Base-by-base conservation (phyloP, 1,139 yeast genomes). In the Suhomyces choctaworum region DNA sequence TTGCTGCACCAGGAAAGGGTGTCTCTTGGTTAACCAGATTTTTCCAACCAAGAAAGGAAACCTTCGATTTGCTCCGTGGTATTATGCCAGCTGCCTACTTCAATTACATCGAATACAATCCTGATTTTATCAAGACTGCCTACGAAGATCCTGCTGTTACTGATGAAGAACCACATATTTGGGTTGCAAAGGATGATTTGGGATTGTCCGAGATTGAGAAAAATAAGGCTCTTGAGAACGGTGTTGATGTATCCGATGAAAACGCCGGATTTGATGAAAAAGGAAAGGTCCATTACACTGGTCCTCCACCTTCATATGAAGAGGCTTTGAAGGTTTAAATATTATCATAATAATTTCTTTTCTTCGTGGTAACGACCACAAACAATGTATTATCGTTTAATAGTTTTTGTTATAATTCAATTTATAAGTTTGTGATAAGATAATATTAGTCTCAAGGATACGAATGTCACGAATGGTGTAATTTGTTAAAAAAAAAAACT, bases 161-260 rank as follows among this genome's bases (percentile, higher is more conserved):
- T 16, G 82, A 78, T 28, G 71, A 68, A 21, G 80, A 75, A 46
- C 87, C 88, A 11, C 75, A 75, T 29, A 68, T 82, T 34, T 84
- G 94, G 94, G 66, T 82, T 44, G 79, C 84, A 27, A 69, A 62
- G 42, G 94, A 84, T 58, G 73, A 77, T 17, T 64, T 82, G 76
- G 92, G 92, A 14, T 70, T 84, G 29, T 76, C 87, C 4, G 73
- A 70, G 37, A 70, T 73, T 40, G 81, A 79, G 54, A 79, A 80
- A 51, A 68, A 66, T 30, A 73, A 76, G 48, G 76, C 87, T n/a
- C 54, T 65, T 22, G 79, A 73, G 29, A 62, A 72, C 28, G 74
- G 72, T 16, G 78, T 82, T 25, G 74, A 75, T 39, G 81, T 80
- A 13, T 63, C 72, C 36, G 83, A 82, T 52, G 79, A 66, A 21